Percentiles rank a stretch among this genome's conserved stretches.
Conservation (phyloP, 2,329 filamentous ascomycete species). For the Ceratocystiopsis minuta region DNA sequence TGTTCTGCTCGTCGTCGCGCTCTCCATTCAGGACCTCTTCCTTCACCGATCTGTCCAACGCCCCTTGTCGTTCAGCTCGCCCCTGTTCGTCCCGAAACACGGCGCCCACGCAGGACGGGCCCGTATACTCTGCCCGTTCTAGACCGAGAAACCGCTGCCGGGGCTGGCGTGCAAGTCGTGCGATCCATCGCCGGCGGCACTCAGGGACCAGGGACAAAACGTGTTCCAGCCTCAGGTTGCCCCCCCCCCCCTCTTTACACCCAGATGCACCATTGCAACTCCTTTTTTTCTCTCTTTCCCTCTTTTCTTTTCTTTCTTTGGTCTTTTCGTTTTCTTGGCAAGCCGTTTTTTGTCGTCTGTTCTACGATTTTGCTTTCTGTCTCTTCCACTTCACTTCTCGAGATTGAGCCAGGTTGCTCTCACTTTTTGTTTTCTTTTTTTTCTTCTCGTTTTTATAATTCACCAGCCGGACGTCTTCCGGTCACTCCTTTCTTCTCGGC, state of each 20-base stretch:
- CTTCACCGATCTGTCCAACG: too few relatives aligned
- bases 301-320: conserved; percentile 6
- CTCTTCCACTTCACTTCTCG: not conserved
- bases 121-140: too few relatives aligned
- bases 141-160: too few relatives aligned
- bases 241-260: not conserved
- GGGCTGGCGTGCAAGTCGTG: too few relatives aligned
- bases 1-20: too few relatives aligned
- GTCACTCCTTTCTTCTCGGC: too few relatives aligned
- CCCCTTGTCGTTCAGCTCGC: too few relatives aligned
- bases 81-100: too few relatives aligned
- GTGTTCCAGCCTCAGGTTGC: not conserved
- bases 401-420: not conserved
- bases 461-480: too few relatives aligned
- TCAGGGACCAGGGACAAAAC: not conserved
- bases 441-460: not conserved
- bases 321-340: conserved; percentile 2
- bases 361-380: not conserved
- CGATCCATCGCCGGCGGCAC: too few relatives aligned
- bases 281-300: conserved; percentile 8
- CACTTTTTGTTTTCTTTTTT: not conserved
- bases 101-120: too few relatives aligned
- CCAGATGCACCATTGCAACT: conserved; percentile 2
- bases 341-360: conserved; percentile 4
- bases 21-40: too few relatives aligned